Percentiles rank a stretch among this genome's conserved stretches.
phyloP scores from a whole-genome alignment of 2,329 filamentous ascomycete species.

The Cladosporium sp. region DNA sequence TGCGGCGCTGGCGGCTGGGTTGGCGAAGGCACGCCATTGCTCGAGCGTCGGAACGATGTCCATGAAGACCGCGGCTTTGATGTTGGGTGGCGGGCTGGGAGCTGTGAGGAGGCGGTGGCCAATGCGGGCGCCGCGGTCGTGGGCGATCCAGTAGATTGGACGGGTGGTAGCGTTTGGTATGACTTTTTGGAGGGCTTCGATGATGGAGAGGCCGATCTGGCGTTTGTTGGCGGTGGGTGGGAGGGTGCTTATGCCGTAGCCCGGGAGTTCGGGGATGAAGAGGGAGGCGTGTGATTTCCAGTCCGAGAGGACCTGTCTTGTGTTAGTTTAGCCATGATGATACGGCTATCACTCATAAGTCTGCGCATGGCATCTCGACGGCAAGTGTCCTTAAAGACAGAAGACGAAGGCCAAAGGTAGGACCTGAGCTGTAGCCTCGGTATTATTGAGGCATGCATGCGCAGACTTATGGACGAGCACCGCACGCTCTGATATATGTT shows the following conservation, averaged over 20 bases:
- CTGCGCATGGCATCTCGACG: background rate
- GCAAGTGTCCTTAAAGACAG: background rate
- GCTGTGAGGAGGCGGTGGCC: slow-evolving; percentile 48
- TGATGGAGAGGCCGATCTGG: slow-evolving; percentile 39
- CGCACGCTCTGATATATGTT: no score
- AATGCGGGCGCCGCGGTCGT: slow-evolving; percentile 49
- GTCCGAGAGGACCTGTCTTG: slow-evolving; percentile 29
- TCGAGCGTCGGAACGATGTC: slow-evolving; percentile 49
- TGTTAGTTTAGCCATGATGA: no score
- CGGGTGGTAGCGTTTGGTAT: slow-evolving; percentile 27
- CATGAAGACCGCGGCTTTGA: slow-evolving; percentile 40
- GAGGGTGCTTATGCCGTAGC: slow-evolving; percentile 43
- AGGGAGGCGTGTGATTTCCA: slow-evolving; percentile 39
- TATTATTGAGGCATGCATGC: no score
- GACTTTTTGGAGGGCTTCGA: slow-evolving; percentile 35
- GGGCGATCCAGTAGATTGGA: slow-evolving; percentile 44
- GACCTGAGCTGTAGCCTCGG: background rate
- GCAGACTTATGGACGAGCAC: no score
- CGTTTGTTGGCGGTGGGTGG: slow-evolving; percentile 36
- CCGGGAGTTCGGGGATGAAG: slow-evolving; percentile 46
- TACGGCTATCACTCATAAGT: no score
- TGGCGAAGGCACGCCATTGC: slow-evolving; percentile 42
- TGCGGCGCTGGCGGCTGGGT: slow-evolving; percentile 33
- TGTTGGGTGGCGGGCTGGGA: slow-evolving; percentile 30
- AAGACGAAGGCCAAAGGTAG: background rate